These are phyloP conservation scores for Yamadazyma friedrichii DNA, from an alignment of 1,139 yeast species.

Conservation along the genomic window DNA sequence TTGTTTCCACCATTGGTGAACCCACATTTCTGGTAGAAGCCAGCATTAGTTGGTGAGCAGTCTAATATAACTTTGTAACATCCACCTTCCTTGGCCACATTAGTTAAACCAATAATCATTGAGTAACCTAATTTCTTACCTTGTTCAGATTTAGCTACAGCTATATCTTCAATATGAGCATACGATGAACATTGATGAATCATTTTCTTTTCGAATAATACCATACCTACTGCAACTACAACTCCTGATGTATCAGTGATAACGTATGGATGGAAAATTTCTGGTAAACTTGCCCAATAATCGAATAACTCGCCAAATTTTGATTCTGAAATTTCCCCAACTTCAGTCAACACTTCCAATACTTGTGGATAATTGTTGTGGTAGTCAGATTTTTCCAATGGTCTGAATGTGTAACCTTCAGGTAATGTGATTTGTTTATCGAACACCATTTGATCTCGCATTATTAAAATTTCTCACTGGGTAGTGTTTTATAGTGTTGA, in stretches of 20 bases:
- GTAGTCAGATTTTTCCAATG: constrained; percentile 45
- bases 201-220: constrained; percentile 56
- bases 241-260: constrained; percentile 47
- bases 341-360: constrained; percentile 58
- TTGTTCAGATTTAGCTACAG: constrained; percentile 73
- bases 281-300: constrained; percentile 48
- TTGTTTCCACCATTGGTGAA: constrained; percentile 65
- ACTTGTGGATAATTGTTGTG: constrained; percentile 48
- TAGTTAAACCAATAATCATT: constrained; percentile 62
- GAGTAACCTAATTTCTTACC: constrained; percentile 78
- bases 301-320: constrained; percentile 43
- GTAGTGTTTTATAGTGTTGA: background rate
- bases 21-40: constrained; percentile 89
- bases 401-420: constrained; percentile 52
- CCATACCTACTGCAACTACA: constrained; percentile 50
- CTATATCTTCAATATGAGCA: constrained; percentile 95
- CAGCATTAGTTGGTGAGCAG: constrained; percentile 77
- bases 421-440: constrained; percentile 32
- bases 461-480: too few relatives aligned
- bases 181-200: constrained; percentile 81
- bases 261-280: constrained; percentile 59
- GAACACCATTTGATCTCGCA: constrained; percentile 9
- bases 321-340: constrained; percentile 51
- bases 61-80: constrained; percentile 91
- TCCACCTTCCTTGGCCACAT: constrained; percentile 57